These are phyloP conservation scores for Passiflora organensis DNA, from an alignment of 345 rosid genomes.

Conservation along the genomic window DNA sequence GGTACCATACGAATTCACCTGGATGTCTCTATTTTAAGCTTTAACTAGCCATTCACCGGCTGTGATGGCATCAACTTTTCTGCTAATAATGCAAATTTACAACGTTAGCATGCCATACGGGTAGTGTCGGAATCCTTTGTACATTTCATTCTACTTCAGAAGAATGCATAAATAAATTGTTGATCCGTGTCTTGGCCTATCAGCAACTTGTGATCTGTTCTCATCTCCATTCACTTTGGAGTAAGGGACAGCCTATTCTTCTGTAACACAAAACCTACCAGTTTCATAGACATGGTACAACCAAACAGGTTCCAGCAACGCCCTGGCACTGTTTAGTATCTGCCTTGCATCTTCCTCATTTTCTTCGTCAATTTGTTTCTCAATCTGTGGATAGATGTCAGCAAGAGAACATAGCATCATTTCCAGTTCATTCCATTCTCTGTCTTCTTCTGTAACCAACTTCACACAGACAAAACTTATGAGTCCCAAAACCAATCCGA, in stretches of 20 bases:
- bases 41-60: no score
- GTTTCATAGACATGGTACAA: conserved; percentile 74
- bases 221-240: not conserved
- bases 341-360: conserved; percentile 32
- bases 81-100: no score
- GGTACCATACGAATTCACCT: no score
- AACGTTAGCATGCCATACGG: no score
- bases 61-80: no score
- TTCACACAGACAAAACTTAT: conserved; percentile 50
- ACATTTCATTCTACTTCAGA: not conserved
- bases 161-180: no score
- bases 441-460: conserved; percentile 51
- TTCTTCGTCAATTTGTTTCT: conserved; percentile 52
- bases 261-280: conserved; percentile 49
- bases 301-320: conserved; percentile 83
- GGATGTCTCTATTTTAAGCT: no score
- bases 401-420: conserved; percentile 59
- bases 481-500: conserved; percentile 49
- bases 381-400: conserved; percentile 54
- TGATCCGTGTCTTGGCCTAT: not conserved
- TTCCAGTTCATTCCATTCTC: conserved; percentile 64
- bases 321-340: conserved; percentile 38
- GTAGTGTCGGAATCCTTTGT: not conserved
- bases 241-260: conserved; percentile 25
- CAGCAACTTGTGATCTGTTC: not conserved